Percentiles rank a stretch among this genome's conserved stretches.
Conservation (phyloP, 2,329 filamentous ascomycete genomes). For the Diplodia seriata region DNA sequence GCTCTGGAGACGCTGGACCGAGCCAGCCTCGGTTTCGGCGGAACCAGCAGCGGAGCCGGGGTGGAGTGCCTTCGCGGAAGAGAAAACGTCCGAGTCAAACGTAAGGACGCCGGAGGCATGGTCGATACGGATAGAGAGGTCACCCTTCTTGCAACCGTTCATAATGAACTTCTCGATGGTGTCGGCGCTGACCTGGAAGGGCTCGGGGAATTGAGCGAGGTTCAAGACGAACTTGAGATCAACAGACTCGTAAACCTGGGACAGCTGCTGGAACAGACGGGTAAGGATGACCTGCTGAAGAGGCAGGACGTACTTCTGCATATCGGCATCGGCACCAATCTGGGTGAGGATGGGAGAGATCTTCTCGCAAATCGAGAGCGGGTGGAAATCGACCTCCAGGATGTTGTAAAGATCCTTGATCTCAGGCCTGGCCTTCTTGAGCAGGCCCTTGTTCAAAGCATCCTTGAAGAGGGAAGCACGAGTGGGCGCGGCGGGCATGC, state of each 20-base stretch:
- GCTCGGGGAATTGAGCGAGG: slow-evolving; percentile 93
- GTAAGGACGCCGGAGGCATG: slow-evolving; percentile 94
- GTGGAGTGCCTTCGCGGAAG: slow-evolving; percentile 90
- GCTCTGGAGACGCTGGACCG: slow-evolving; percentile 94
- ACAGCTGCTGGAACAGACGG: slow-evolving; percentile 97
- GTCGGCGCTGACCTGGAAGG: slow-evolving; percentile 87
- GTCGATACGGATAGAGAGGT: slow-evolving; percentile 93
- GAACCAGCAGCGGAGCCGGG: slow-evolving; percentile 84
- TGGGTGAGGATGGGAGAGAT: slow-evolving; percentile 94
- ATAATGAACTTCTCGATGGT: slow-evolving; percentile 99
- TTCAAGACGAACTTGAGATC: slow-evolving; percentile 92
- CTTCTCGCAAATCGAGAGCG: slow-evolving; percentile 97
- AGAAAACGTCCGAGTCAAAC: slow-evolving; percentile 98
- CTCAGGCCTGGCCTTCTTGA: slow-evolving; percentile 90
- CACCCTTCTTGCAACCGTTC: slow-evolving; percentile 99
- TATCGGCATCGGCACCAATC: slow-evolving; percentile 91
- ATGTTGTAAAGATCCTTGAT: slow-evolving; percentile 98
- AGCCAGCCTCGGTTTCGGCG: slow-evolving; percentile 81
- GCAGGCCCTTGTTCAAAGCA: slow-evolving; percentile 89
- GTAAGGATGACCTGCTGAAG: slow-evolving; percentile 99
- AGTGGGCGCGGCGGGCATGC: slow-evolving; percentile 88
- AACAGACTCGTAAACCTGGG: slow-evolving; percentile 98
- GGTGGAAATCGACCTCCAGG: slow-evolving; percentile 98
- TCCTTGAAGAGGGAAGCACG: slow-evolving; percentile 94
- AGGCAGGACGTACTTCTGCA: slow-evolving; percentile 95